phyloP scores from a whole-genome alignment of 2,329 filamentous ascomycete species.

The Pseudocercospora fijiensis region DNA sequence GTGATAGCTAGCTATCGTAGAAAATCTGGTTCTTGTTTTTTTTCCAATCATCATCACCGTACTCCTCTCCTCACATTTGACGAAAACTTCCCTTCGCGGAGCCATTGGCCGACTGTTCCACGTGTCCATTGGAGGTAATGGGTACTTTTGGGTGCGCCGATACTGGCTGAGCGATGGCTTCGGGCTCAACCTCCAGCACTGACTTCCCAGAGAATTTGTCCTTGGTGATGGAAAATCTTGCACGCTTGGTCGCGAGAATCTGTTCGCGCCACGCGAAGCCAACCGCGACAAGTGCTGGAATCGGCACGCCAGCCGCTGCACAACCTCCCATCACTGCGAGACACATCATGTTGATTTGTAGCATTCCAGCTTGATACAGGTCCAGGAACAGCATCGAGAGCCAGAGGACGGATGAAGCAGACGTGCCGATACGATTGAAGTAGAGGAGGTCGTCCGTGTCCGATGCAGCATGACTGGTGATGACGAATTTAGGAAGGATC shows the following conservation, averaged over 20 bases:
- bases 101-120: background rate
- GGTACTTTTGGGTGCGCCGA: background rate
- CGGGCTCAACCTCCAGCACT: slow-evolving; percentile 15
- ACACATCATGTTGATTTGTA: slow-evolving; percentile 4
- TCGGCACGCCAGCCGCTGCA: slow-evolving; percentile 24
- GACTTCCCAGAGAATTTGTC: slow-evolving; percentile 18
- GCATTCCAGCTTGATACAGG: slow-evolving; percentile 37
- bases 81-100: background rate
- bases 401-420: slow-evolving; percentile 33
- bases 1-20: background rate
- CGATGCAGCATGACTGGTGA: no score
- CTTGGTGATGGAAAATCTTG: slow-evolving; percentile 22
- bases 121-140: background rate
- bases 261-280: slow-evolving; percentile 36
- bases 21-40: background rate
- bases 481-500: slow-evolving; percentile 34
- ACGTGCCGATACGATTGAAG: background rate
- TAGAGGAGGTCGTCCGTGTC: background rate
- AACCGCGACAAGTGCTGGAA: slow-evolving; percentile 23
- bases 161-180: background rate
- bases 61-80: background rate
- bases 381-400: slow-evolving; percentile 37
- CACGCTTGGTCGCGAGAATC: slow-evolving; percentile 35
- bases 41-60: background rate
- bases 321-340: background rate